Evolutionary conservation across 768 basidiomycete species (phyloP).

Genomic region (Udeniomyces megalosporus): DNA sequence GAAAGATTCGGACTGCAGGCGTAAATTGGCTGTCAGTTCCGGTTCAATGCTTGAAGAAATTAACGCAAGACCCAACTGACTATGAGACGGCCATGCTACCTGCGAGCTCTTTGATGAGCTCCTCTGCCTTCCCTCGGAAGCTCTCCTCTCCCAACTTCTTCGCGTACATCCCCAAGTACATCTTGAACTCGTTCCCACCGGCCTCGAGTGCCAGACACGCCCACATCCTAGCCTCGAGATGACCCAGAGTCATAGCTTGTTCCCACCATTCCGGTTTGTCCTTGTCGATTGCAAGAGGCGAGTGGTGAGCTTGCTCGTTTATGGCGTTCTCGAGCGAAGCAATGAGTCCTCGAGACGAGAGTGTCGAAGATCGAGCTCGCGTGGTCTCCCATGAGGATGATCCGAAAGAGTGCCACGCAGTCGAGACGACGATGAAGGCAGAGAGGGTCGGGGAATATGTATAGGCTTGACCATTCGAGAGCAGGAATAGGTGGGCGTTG

Average conservation of each 20-base stretch:
- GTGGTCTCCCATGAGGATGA: constrained; percentile 67
- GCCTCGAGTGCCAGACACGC: constrained; percentile 62
- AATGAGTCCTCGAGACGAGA: constrained; percentile 39
- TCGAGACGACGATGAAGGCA: constrained; percentile 59
- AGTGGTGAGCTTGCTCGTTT: constrained; percentile 15
- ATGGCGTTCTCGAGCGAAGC: constrained; percentile 36
- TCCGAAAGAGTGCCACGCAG: constrained; percentile 69
- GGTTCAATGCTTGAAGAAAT: constrained; percentile 41
- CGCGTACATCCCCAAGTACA: constrained; percentile 57
- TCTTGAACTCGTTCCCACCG: constrained; percentile 58
- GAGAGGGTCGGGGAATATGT: constrained; percentile 55
- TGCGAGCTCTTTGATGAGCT: constrained; percentile 64
- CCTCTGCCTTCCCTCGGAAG: constrained; percentile 73
- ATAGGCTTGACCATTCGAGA: constrained; percentile 61
- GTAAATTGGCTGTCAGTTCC: neutral
- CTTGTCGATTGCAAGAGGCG: neutral
- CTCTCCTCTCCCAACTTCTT: constrained; percentile 79
- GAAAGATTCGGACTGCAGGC: neutral
- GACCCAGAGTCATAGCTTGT: constrained; percentile 65
- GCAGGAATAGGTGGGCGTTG: constrained; percentile 58
- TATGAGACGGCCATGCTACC: neutral
- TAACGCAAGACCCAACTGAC: constrained; percentile 28
- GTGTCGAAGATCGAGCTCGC: constrained; percentile 32
- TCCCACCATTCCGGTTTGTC: constrained; percentile 58
- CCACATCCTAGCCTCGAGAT: constrained; percentile 68